These are phyloP conservation scores for Hypericum androsaemum DNA, from an alignment of 345 rosid species.

Conservation along the genomic window DNA sequence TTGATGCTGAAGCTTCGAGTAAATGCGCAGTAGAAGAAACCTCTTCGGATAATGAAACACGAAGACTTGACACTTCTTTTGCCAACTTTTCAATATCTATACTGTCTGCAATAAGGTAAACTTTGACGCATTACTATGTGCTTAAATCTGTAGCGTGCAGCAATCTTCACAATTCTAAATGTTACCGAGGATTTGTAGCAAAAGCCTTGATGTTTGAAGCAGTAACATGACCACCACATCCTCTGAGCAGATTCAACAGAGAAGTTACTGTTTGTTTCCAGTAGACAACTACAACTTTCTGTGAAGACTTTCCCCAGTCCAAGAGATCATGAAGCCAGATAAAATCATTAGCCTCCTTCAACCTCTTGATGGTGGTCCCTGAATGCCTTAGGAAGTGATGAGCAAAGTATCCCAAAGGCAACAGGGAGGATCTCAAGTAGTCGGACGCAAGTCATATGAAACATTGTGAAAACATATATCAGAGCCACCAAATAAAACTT, in stretches of 20 bases:
- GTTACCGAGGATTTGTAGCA: conserved; percentile 1
- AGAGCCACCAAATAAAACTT: no score
- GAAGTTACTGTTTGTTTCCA: conserved; percentile 71
- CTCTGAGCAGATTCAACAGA: conserved; percentile 46
- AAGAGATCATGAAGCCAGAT: conserved; percentile 83
- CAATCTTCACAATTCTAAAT: conserved; percentile 8
- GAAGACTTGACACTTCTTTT: conserved; percentile 54
- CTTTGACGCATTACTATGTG: no score
- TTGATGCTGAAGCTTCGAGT: conserved; percentile 18
- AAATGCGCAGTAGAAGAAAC: conserved; percentile 15
- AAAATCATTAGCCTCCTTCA: conserved; percentile 33
- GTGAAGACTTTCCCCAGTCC: conserved; percentile 90
- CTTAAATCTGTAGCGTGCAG: no score
- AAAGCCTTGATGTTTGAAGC: conserved; percentile 20
- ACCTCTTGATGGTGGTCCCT: conserved; percentile 24
- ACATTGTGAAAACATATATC: conserved; percentile 11
- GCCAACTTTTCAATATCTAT: conserved; percentile 47
- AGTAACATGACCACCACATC: conserved; percentile 30
- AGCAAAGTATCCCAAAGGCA: conserved; percentile 44
- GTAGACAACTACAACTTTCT: conserved; percentile 64
- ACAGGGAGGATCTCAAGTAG: conserved; percentile 82
- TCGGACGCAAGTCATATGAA: conserved; percentile 91
- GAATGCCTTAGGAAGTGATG: conserved; percentile 19
- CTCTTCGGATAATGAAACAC: conserved; percentile 39
- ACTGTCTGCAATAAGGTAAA: conserved; percentile 38